Percentiles rank a stretch among this genome's conserved stretches.
Evolutionary conservation across 2,329 filamentous ascomycete genomes (phyloP).

Genomic region (Calonectria honghensis): DNA sequence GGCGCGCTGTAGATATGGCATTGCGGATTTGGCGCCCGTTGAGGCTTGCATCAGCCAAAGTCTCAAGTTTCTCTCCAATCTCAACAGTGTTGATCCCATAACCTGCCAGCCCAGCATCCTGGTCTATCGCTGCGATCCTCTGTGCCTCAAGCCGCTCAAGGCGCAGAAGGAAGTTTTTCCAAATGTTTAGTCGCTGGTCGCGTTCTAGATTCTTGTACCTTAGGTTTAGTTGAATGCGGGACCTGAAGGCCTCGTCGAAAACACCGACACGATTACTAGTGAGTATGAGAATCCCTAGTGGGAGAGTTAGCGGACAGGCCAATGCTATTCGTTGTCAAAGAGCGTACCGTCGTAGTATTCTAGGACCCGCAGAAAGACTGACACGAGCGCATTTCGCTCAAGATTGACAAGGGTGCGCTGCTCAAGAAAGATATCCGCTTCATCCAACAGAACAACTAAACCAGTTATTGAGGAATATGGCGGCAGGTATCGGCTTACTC

Average conservation of each 20-base stretch:
- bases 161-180: not conserved
- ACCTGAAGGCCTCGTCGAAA: conserved; percentile 6
- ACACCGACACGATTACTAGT: conserved; percentile 4
- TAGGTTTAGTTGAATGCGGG: not conserved
- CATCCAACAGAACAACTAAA: conserved; percentile 27
- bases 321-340: no score
- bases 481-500: not conserved
- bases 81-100: not conserved
- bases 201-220: conserved; percentile 7
- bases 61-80: not conserved
- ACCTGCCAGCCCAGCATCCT: not conserved
- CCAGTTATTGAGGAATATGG: not conserved
- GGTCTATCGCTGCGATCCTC: not conserved
- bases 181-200: not conserved
- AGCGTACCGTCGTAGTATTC: conserved; percentile 8
- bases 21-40: conserved; percentile 9
- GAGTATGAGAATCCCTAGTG: not conserved
- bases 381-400: conserved; percentile 21
- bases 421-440: conserved; percentile 38
- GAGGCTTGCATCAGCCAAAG: not conserved
- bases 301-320: not conserved
- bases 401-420: not conserved
- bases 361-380: not conserved
- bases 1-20: not conserved
- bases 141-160: not conserved